A percentile compares a stretch with the other conserved stretches of the same genome.
These are phyloP conservation scores for Pythium periplocum DNA, from an alignment of 352 stramenopile species.

Conservation along the genomic window DNA sequence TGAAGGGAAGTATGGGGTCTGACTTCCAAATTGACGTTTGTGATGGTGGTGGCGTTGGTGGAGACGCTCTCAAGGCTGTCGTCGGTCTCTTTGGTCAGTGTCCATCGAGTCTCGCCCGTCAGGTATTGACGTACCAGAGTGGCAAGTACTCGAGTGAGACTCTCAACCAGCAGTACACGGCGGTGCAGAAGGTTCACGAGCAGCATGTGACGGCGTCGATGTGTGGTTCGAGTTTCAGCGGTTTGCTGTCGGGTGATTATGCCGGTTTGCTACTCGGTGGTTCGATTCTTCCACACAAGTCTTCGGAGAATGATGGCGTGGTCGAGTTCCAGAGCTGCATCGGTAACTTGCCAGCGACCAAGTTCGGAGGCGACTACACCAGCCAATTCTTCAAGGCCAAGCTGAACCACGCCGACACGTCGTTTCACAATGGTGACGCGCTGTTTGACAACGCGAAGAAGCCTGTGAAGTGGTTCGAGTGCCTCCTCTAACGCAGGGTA, in stretches of 20 bases:
- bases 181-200: conserved; percentile 24
- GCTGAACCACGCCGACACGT: conserved; percentile 53
- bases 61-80: conserved; percentile 20
- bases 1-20: conserved; percentile 45
- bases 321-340: conserved; percentile 59
- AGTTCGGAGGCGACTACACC: conserved; percentile 27
- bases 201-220: conserved; percentile 33
- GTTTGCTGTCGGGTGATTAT: conserved; percentile 34
- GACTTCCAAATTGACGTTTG: conserved; percentile 39
- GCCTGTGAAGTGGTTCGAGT: conserved; percentile 61
- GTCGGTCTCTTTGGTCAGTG: conserved; percentile 35
- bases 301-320: conserved; percentile 48
- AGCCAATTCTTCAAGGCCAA: conserved; percentile 47
- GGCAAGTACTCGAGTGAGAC: conserved; percentile 20
- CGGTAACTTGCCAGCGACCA: conserved; percentile 24
- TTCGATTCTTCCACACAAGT: conserved; percentile 35
- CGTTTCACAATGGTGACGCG: conserved; percentile 49
- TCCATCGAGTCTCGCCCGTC: conserved; percentile 23
- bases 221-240: conserved; percentile 33
- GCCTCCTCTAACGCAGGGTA: conserved; percentile 2
- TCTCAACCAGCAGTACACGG: conserved; percentile 23
- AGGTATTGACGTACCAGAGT: conserved; percentile 34
- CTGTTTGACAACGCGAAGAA: conserved; percentile 45
- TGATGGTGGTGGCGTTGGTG: conserved; percentile 13
- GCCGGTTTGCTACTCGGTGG: conserved; percentile 22